Evolutionary conservation across 768 basidiomycete genomes (phyloP).

Genomic region (Pleurotus pulmonarius): DNA sequence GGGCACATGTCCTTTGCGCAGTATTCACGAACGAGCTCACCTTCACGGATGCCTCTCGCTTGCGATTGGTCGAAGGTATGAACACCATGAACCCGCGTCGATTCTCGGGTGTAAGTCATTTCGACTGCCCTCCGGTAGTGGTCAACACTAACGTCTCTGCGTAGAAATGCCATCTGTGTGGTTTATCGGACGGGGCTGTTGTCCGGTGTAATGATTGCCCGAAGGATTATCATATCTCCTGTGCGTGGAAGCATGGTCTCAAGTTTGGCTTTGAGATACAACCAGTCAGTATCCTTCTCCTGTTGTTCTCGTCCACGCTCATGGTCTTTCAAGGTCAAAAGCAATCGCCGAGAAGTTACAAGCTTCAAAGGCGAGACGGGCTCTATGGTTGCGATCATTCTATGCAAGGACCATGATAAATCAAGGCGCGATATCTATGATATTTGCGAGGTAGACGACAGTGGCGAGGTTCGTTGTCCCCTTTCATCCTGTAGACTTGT

Average conservation of each 20-base stretch:
- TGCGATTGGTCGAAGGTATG: slow-evolving; percentile 85
- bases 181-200: slow-evolving; percentile 69
- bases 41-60: slow-evolving; percentile 69
- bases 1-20: slow-evolving; percentile 89
- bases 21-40: slow-evolving; percentile 83
- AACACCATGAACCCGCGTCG: slow-evolving; percentile 66
- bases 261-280: slow-evolving; percentile 93
- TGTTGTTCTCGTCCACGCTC: neutral
- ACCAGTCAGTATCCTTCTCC: slow-evolving; percentile 44
- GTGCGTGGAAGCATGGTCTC: slow-evolving; percentile 83
- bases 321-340: slow-evolving; percentile 58
- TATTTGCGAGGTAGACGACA: slow-evolving; percentile 82
- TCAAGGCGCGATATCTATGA: slow-evolving; percentile 70
- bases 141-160: slow-evolving; percentile 5
- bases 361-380: slow-evolving; percentile 80
- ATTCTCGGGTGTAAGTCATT: slow-evolving; percentile 63
- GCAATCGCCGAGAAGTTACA: slow-evolving; percentile 66
- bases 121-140: neutral
- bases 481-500: slow-evolving; percentile 3
- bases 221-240: slow-evolving; percentile 81
- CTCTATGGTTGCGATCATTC: slow-evolving; percentile 72
- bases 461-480: slow-evolving; percentile 61
- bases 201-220: slow-evolving; percentile 82
- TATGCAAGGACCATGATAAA: slow-evolving; percentile 74
- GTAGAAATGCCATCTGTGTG: slow-evolving; percentile 77